These are phyloP conservation scores for Colletotrichum gloeosporioides DNA, from an alignment of 2,329 filamentous ascomycete genomes.

Conservation along the genomic window DNA sequence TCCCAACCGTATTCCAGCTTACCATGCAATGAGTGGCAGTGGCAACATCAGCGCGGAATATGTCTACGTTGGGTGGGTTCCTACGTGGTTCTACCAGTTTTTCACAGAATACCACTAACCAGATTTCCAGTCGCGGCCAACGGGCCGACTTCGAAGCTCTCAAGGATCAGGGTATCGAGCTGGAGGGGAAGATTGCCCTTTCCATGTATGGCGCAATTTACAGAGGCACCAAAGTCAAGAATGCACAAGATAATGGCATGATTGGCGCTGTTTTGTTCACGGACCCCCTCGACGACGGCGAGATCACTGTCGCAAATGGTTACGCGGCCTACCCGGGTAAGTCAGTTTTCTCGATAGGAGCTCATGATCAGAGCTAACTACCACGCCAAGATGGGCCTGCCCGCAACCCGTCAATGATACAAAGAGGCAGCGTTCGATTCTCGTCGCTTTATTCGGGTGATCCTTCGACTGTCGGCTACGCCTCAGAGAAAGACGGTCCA, in stretches of 20 bases:
- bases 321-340: constrained; percentile 4
- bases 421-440: constrained; percentile 13
- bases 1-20: constrained; percentile 9
- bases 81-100: no score
- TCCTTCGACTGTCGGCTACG: not conserved
- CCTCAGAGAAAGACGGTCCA: constrained; percentile 5
- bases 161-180: not conserved
- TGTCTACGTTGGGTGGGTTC: constrained; percentile 1
- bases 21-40: constrained; percentile 11
- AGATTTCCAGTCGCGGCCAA: not conserved
- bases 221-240: constrained; percentile 5
- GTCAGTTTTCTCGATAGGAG: accelerated
- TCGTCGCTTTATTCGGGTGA: constrained; percentile 6
- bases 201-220: constrained; percentile 11
- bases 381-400: not conserved
- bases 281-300: constrained; percentile 2
- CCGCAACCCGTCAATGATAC: constrained; percentile 9
- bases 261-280: constrained; percentile 7
- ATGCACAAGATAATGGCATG: constrained; percentile 11
- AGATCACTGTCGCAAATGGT: constrained; percentile 10
- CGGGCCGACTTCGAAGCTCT: not conserved
- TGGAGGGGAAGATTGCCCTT: constrained; percentile 1
- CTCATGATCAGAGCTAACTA: not conserved
- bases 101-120: not conserved
- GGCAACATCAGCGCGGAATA: constrained; percentile 7